These are phyloP conservation scores for Fusarium secorum DNA, from an alignment of 2,329 filamentous ascomycete genomes.

Conservation along the genomic window DNA sequence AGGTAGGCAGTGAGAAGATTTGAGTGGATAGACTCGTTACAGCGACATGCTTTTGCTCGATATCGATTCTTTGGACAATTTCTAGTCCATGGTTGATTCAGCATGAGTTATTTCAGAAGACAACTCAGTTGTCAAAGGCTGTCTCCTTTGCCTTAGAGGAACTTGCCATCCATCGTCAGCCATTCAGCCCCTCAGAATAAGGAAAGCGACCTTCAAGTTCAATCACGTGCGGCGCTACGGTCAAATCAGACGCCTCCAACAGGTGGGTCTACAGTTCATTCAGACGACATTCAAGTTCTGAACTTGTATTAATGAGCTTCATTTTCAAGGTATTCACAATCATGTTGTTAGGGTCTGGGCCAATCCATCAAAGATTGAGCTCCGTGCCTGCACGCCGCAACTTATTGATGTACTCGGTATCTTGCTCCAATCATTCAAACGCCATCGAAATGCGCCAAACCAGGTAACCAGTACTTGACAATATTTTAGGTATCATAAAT, in stretches of 20 bases:
- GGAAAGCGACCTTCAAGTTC: conserved; percentile 35
- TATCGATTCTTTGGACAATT: conserved; percentile 10
- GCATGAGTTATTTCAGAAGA: conserved; percentile 15
- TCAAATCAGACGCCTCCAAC: conserved; percentile 35
- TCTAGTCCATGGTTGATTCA: conserved; percentile 29
- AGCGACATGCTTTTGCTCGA: conserved; percentile 7
- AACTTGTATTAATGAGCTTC: conserved; percentile 18
- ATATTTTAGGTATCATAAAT: conserved; percentile 32
- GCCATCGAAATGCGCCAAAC: conserved; percentile 10
- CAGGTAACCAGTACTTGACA: conserved; percentile 12
- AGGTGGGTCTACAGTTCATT: conserved; percentile 35
- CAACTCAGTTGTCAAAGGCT: conserved; percentile 31
- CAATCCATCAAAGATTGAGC: neutral
- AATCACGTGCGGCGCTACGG: conserved; percentile 37
- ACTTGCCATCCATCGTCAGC: conserved; percentile 39
- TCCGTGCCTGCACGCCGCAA: neutral
- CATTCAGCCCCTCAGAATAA: conserved; percentile 41
- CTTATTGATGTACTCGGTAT: neutral
- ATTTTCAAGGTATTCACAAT: neutral
- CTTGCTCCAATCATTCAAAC: neutral
- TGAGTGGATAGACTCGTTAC: conserved; percentile 15
- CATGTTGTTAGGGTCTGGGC: neutral
- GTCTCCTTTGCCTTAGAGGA: conserved; percentile 33
- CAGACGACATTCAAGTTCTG: conserved; percentile 23
- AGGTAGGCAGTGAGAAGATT: conserved; percentile 19